Evolutionary conservation across 2,329 filamentous ascomycete species (phyloP), one percentile per base, ranked within the genome.

Genomic region (Pseudogymnoascus sp.): DNA sequence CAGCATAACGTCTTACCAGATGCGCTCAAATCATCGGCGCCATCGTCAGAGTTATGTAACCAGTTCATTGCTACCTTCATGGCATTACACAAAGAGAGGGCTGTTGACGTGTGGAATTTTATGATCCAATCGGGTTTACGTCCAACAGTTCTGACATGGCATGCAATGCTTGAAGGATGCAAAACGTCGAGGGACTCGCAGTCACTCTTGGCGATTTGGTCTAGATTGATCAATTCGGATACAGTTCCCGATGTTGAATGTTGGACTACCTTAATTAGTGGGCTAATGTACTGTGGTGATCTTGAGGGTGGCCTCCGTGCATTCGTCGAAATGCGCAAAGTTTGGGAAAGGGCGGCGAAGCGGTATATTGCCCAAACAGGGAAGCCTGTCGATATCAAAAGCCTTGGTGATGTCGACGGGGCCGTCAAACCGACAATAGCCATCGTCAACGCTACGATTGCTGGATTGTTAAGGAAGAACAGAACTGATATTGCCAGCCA

Each of bases 191-290:
- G 79, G 61, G 85, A 91, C 67, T 66, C 78, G 0, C 72, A 77
- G n/a, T 84, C 81, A 21, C 77, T 92, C 64, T 82, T 87, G 62
- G 79, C 79, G 1, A 80, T 92, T 33, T 95, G 91, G 90, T 67
- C 74, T 0, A 83, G 82, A 65, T 83, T 94, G 74, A 69, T 81
- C 3, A 71, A 70, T 7, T 80, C 84, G 1, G 82, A 83, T 1
- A 69, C 85, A 8, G 74, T 81, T 65, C 84, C 91, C 4, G 90
- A 93, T 71, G 73, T 74, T 5, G 70, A 78, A 61, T 84, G 86
- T 39, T 94, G 90, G 90, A 88, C 85, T 7, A 84, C 85, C 12
- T 82, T 88, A 27, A 83, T 94, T 44, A 81, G 84, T 27, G 85
- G 84, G 0, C 78, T 91, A 9, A 82, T 92, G 62, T 77, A 80